Evolutionary conservation across 805 yeast genomes (phyloP), one percentile per base, ranked within the genome.

Genomic region (Saccharomycopsis vini): DNA sequence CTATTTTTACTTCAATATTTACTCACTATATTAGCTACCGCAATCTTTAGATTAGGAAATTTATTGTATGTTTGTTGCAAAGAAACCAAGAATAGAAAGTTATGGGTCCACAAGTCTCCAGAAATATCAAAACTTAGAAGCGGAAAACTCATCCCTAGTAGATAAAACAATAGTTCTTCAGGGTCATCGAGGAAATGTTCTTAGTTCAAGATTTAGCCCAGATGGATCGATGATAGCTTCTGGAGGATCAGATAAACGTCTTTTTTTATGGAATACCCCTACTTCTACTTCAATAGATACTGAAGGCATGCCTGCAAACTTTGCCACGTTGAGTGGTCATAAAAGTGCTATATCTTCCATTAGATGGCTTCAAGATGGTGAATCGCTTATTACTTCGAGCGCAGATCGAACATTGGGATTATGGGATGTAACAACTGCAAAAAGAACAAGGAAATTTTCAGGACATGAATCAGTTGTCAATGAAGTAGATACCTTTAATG

Each of bases 261-360:
- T 78, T 2, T 51, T 50, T 26, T 40, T 61, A 4, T 65, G 66
- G 66, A 52, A 53, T 13, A 35, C 51, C 2, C 59, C 61, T 13
- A 19, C 33, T 18, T 2, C n/a, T 30, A 39, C 36, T 52, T 16
- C 43, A 55, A 10, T 52, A 57, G 62, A 54, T 29, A 47, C 53
- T 42, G 52, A 45, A 3, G 16, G n/a, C 12, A 19, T 44, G 4
- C 38, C 53, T 1, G 50, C 53, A 9, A 76, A 75, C 53, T 67
- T 58, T 47, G 80, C 79, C 2, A 59, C 63, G 3, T 49, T 73
- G 2, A 46, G 51, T 10, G 84, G 81, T 3, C 86, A 80, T 54
- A 79, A 78, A 46, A 72, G 75, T 5, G 86, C 87, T 0, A 68
- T 84, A 0, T 74, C 86, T 0, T 70, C 78, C 1, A 52, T 82